Base-by-base conservation (phyloP, 2,329 filamentous ascomycete species). In the Cladosporium oxysporum region DNA sequence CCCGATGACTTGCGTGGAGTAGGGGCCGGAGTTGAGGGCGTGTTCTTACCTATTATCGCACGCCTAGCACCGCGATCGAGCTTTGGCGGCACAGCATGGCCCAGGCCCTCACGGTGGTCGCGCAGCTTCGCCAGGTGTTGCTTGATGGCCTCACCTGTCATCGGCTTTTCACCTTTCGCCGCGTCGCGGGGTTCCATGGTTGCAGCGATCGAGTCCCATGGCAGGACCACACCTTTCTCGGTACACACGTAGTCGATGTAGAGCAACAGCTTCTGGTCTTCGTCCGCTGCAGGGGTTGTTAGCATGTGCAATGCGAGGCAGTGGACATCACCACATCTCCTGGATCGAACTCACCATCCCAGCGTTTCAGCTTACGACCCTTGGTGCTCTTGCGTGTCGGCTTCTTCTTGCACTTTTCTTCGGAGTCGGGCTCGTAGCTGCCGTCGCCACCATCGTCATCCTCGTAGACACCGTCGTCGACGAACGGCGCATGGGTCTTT, bases 61-160 rank as follows among this genome's bases (percentile, higher is more conserved):
- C 61, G 61, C 21, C 35, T 55, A 14, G 61, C 50, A 16, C 57
- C 64, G 35, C 64, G 67, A 5, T 69, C 66, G 11, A 70, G 62
- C 64, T 67, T 68, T 1, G 70, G 69, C 5, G 73, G 73, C 14
- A 75, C 71, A 11, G 37, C 37, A 12, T 67, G 62, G 1, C 67
- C 63, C 11, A 58, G 53, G 2, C 52, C 57, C 1, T 62, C 64
- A 23, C 73, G 73, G 12, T 65, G 70, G 29, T 67, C 68, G 58
- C 70, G 67, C 21, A 74, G 60, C 65, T 75, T 75, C 3, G 66
- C 67, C 1, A 75, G 64, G 41, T 75, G 73, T 66, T 75, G 73
- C 57, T 69, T 67, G 53, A 73, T 65, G 5, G 71, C 72, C 52
- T 74, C 71, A 11, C 69, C 70, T 10, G 66, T 71, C 41, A 71